A percentile compares a stretch with the other conserved stretches of the same genome.
phyloP scores from a whole-genome alignment of 139 green algal species.

The Chlorella sorokiniana region DNA sequence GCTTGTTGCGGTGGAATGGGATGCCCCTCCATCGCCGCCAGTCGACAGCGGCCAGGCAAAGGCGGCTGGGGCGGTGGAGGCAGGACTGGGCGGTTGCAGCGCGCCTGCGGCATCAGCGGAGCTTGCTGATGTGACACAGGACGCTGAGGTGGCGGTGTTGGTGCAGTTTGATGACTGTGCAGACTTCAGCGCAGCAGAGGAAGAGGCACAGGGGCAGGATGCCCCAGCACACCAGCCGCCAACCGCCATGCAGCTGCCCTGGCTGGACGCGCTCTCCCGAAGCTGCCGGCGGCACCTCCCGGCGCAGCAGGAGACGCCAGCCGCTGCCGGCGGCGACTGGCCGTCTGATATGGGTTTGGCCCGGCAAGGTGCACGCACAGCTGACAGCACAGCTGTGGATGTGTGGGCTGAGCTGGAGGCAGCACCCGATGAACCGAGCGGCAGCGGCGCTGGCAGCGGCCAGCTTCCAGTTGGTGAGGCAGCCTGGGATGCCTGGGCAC shows the following conservation, averaged over 20 bases:
- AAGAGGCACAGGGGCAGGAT: neutral
- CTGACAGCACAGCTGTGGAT: neutral
- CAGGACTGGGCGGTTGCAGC: neutral
- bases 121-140: neutral
- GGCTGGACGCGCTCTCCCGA: too few species aligned
- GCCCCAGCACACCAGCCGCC: too few species aligned
- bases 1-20: neutral
- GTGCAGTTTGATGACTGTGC: neutral
- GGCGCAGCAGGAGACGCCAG: too few species aligned
- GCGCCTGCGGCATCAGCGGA: neutral
- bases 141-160: neutral
- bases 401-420: neutral
- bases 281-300: too few species aligned
- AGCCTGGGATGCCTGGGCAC: neutral
- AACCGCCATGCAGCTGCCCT: too few species aligned
- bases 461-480: too few species aligned
- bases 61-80: neutral
- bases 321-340: too few species aligned
- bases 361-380: too few species aligned
- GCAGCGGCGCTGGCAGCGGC: too few species aligned
- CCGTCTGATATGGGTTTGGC: too few species aligned
- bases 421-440: neutral
- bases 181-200: neutral
- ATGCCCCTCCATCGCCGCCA: neutral
- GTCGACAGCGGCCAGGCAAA: neutral